Evolutionary conservation across 192 early-diverging fungal genomes (phyloP).

Genomic region (Allomyces arbusculus): DNA sequence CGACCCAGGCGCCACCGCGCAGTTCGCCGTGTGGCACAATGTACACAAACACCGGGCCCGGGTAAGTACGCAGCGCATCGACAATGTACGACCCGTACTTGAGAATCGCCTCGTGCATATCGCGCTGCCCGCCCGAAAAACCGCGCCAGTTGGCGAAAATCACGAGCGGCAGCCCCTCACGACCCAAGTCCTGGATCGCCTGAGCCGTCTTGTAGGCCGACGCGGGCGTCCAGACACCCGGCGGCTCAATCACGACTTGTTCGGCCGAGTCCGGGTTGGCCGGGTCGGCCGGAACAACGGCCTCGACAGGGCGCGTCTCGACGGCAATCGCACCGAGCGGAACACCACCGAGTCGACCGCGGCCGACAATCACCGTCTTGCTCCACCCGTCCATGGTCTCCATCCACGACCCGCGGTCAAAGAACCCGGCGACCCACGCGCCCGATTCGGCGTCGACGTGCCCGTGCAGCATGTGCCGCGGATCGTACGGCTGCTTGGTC

Average conservation of each 20-base stretch:
- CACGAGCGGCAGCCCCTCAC: conserved; percentile 91
- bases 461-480: conserved; percentile 72
- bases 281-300: conserved; percentile 81
- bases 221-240: conserved; percentile 97
- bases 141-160: conserved; percentile 99
- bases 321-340: conserved; percentile 93
- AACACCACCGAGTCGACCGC: conserved; percentile 87
- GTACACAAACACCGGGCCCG: conserved; percentile 95
- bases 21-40: conserved; percentile 85
- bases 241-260: conserved; percentile 75
- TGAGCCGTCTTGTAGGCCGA: conserved; percentile 98
- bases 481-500: conserved; percentile 71
- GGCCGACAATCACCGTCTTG: conserved; percentile 82
- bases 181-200: conserved; percentile 96
- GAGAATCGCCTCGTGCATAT: conserved; percentile 95
- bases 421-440: conserved; percentile 75
- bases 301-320: conserved; percentile 84
- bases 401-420: conserved; percentile 87
- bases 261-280: conserved; percentile 75
- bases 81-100: conserved; percentile 96
- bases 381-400: conserved; percentile 96
- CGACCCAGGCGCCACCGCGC: conserved; percentile 96
- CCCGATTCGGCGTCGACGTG: conserved; percentile 33
- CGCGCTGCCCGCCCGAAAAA: conserved; percentile 95
- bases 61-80: conserved; percentile 85